Evolutionary conservation across 345 rosid species (phyloP).

Genomic region (Gossypium mustelinum): DNA sequence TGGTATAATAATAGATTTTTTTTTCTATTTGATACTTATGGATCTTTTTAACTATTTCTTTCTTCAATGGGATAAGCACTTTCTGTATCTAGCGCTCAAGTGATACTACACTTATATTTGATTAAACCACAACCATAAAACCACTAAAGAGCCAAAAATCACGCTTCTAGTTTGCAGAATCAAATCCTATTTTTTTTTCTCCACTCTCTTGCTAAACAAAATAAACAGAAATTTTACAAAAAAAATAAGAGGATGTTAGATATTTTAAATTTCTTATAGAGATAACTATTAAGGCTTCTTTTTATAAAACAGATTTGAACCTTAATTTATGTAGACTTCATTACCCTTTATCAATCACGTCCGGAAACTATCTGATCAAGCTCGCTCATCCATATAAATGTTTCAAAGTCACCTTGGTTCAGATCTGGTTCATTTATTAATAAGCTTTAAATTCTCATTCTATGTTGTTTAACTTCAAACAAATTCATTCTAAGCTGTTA

Average conservation of each 20-base stretch:
- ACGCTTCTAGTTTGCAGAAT: not conserved
- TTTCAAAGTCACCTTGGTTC: not conserved
- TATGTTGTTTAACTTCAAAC: not conserved
- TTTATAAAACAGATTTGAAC: not conserved
- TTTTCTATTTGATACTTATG: not conserved
- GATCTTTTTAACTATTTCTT: not conserved
- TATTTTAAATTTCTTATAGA: not conserved
- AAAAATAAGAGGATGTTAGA: too few relatives aligned
- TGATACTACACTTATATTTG: not conserved
- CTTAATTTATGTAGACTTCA: not conserved
- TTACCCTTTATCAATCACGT: not conserved
- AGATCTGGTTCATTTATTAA: not conserved
- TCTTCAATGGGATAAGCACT: not conserved
- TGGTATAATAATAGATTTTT: not conserved
- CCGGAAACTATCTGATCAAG: not conserved
- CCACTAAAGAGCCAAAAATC: not conserved
- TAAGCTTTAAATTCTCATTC: slow-evolving; percentile 4
- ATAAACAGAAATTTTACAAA: too few relatives aligned
- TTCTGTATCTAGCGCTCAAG: not conserved
- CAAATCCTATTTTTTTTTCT: not conserved
- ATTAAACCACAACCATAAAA: not conserved
- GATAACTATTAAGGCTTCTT: not conserved
- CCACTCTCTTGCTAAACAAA: not conserved
- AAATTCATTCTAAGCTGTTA: not conserved
- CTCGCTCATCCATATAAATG: not conserved